These are phyloP conservation scores for Penicillium silybi DNA, from an alignment of 495 filamentous ascomycete species.

Conservation along the genomic window DNA sequence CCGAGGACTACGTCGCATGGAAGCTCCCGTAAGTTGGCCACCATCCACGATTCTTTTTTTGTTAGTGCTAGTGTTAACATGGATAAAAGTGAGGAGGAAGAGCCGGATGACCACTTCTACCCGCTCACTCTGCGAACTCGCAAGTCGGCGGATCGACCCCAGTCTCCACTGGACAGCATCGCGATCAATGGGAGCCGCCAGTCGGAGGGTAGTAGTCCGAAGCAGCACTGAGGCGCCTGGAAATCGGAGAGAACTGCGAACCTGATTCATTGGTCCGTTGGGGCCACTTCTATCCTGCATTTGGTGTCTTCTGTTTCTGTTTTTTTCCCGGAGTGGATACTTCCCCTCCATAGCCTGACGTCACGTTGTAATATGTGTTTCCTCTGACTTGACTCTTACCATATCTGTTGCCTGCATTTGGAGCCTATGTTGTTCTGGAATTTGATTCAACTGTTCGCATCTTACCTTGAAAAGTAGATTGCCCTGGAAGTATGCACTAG, in stretches of 20 bases:
- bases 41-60: background rate
- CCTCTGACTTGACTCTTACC: background rate
- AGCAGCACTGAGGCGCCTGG: background rate
- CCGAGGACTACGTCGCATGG: conserved; percentile 97
- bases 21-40: conserved; percentile 79
- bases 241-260: background rate
- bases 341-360: conserved; percentile 7
- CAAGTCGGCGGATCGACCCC: conserved; percentile 33
- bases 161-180: conserved; percentile 42
- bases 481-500: background rate
- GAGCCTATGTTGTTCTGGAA: conserved; percentile 9
- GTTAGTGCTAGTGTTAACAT: conserved; percentile 11
- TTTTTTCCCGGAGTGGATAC: conserved; percentile 1
- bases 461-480: background rate
- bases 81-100: conserved; percentile 78
- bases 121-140: conserved; percentile 71
- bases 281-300: conserved; percentile 10
- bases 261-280: background rate
- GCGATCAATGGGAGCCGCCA: conserved; percentile 28
- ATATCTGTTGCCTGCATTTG: conserved; percentile 11
- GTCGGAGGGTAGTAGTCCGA: conserved; percentile 9
- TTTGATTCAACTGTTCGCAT: background rate
- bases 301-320: conserved; percentile 12
- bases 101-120: conserved; percentile 89
- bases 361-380: conserved; percentile 12